Evolutionary conservation across 1,284 basidiomycete genomes (phyloP).

Genomic region (Sporisorium exsertum): DNA sequence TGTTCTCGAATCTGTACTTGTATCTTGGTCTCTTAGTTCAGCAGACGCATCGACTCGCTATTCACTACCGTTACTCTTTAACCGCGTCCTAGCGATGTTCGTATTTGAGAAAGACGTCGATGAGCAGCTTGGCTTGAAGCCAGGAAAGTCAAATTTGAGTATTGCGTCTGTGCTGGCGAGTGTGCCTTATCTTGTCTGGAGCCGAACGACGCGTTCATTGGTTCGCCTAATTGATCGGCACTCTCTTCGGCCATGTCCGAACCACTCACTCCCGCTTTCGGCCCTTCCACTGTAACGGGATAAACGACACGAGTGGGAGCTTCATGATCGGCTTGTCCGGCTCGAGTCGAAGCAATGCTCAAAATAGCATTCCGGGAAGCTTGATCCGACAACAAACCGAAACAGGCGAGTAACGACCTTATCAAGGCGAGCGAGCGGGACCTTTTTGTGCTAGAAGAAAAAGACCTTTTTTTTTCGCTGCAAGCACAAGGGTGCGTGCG

Average conservation of each 20-base stretch:
- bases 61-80: not conserved
- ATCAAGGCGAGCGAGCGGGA: not conserved
- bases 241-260: slow-evolving; percentile 17
- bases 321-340: too few relatives aligned
- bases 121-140: not conserved
- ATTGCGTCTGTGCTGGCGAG: slow-evolving; percentile 13
- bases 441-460: not conserved
- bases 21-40: slow-evolving; percentile 14
- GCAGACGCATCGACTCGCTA: slow-evolving; percentile 1
- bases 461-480: not conserved
- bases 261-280: not conserved
- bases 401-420: not conserved
- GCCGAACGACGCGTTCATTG: slow-evolving; percentile 22
- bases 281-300: too few relatives aligned
- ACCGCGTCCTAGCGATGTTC: not conserved
- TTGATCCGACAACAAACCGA: not conserved
- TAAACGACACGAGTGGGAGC: too few relatives aligned
- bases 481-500: not conserved
- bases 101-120: not conserved
- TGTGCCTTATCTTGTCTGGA: slow-evolving; percentile 14
- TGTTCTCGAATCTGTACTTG: not conserved
- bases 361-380: too few relatives aligned
- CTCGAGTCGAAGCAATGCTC: too few relatives aligned
- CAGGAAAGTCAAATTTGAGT: too few relatives aligned
- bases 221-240: slow-evolving; percentile 14